These are phyloP conservation scores for Penicillium lividum DNA, from an alignment of 495 filamentous ascomycete species.

Conservation along the genomic window DNA sequence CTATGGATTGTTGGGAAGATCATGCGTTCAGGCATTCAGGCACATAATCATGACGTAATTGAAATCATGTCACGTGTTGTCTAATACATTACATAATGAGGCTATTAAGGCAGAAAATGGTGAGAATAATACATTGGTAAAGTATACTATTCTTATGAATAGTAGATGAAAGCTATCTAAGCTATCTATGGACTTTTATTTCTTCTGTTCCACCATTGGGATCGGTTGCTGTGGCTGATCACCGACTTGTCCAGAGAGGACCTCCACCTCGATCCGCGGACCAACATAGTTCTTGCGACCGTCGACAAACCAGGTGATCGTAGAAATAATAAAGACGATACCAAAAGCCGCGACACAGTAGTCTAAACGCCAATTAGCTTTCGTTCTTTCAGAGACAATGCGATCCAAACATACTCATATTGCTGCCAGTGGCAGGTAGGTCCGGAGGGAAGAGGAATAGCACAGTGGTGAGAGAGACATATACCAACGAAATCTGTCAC, in stretches of 20 bases:
- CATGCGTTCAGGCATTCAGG: conserved; percentile 13
- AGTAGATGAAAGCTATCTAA: too few species aligned
- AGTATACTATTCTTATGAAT: background rate
- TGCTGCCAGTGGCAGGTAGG: conserved; percentile 63
- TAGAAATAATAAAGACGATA: conserved; percentile 65
- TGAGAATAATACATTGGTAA: background rate
- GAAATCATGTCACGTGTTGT: background rate
- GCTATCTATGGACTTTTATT: background rate
- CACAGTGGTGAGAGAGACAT: conserved; percentile 67
- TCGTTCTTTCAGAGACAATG: background rate
- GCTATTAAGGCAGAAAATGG: too few species aligned
- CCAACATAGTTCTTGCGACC: conserved; percentile 71
- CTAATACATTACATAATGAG: background rate
- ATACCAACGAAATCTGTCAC: conserved; percentile 59
- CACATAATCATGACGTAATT: conserved; percentile 22
- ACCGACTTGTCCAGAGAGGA: conserved; percentile 31
- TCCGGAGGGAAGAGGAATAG: conserved; percentile 76
- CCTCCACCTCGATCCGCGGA: conserved; percentile 54
- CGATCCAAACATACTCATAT: conserved; percentile 61
- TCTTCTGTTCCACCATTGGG: conserved; percentile 25
- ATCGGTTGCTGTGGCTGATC: conserved; percentile 20
- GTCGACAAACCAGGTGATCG: conserved; percentile 70
- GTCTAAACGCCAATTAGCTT: conserved; percentile 39
- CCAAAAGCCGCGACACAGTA: conserved; percentile 72
- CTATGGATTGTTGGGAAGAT: conserved; percentile 26